These are phyloP conservation scores for Murraya paniculata DNA, from an alignment of 345 rosid species.

Conservation along the genomic window DNA sequence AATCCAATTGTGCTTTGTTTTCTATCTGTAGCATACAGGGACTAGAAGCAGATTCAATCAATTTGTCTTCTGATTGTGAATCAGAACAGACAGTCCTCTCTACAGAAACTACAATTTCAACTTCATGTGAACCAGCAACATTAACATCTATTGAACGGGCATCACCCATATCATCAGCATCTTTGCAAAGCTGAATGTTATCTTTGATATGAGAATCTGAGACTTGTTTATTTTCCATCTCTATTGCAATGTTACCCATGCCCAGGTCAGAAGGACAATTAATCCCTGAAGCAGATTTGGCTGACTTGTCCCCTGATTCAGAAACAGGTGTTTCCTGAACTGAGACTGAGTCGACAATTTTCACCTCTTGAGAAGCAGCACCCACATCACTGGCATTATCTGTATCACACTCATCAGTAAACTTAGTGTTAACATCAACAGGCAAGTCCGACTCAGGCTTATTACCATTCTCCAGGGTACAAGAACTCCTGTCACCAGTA, in stretches of 20 bases:
- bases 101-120: slow-evolving; percentile 16
- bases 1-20: neutral
- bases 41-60: slow-evolving; percentile 14
- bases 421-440: neutral
- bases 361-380: slow-evolving; percentile 23
- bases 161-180: slow-evolving; percentile 14
- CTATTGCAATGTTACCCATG: slow-evolving; percentile 3
- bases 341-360: slow-evolving; percentile 8
- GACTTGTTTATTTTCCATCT: slow-evolving; percentile 11
- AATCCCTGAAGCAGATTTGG: slow-evolving; percentile 13
- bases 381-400: neutral
- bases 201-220: slow-evolving; percentile 21
- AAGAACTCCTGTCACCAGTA: neutral
- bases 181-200: slow-evolving; percentile 5
- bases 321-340: slow-evolving; percentile 20
- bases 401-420: neutral
- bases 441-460: slow-evolving; percentile 3
- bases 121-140: slow-evolving; percentile 29
- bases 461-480: slow-evolving; percentile 2
- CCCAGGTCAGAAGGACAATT: neutral
- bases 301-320: slow-evolving; percentile 20
- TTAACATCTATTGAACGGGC: neutral
- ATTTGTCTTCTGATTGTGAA: slow-evolving; percentile 18
- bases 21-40: neutral
- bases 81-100: slow-evolving; percentile 23